Evolutionary conservation across 257 asterid species (phyloP).

Genomic region (Marsdenia floribunda): DNA sequence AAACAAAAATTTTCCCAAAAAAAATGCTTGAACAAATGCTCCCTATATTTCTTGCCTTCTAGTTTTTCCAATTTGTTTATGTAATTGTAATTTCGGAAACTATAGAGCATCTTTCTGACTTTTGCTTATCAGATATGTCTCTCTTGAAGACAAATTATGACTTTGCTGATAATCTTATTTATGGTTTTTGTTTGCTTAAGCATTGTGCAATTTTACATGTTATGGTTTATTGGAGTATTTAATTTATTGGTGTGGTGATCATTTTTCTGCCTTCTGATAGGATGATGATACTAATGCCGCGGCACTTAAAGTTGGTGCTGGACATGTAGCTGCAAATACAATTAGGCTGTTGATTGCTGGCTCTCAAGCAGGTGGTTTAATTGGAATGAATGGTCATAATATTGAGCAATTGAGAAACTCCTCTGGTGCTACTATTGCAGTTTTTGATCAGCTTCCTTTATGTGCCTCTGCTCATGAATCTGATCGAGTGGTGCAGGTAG

Average conservation of each 20-base stretch:
- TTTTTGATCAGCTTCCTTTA: slow-evolving; percentile 83
- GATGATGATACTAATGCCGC: slow-evolving; percentile 64
- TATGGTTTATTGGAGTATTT: not conserved
- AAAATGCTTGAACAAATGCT: too few relatives aligned
- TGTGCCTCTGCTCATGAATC: slow-evolving; percentile 96
- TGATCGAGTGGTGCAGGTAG: slow-evolving; percentile 93
- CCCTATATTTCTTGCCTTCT: not conserved
- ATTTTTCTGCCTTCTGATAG: slow-evolving; percentile 26
- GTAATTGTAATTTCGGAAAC: not conserved
- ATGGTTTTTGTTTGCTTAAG: not conserved
- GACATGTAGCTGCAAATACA: slow-evolving; percentile 82
- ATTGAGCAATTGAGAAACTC: slow-evolving; percentile 80
- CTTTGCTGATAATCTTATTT: not conserved
- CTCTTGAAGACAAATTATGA: not conserved
- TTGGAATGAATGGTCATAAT: slow-evolving; percentile 91
- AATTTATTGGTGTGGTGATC: slow-evolving; percentile 4
- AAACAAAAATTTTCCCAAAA: too few relatives aligned
- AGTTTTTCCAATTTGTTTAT: not conserved
- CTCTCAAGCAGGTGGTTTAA: slow-evolving; percentile 92
- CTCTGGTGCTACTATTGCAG: slow-evolving; percentile 75
- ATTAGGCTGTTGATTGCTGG: slow-evolving; percentile 89
- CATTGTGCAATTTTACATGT: not conserved
- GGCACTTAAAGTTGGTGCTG: slow-evolving; percentile 59
- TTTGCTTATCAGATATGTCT: not conserved
- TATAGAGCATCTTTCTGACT: not conserved